Evolutionary conservation across 2,329 filamentous ascomycete species (phyloP).

Genomic region (Canariomyces notabilis): DNA sequence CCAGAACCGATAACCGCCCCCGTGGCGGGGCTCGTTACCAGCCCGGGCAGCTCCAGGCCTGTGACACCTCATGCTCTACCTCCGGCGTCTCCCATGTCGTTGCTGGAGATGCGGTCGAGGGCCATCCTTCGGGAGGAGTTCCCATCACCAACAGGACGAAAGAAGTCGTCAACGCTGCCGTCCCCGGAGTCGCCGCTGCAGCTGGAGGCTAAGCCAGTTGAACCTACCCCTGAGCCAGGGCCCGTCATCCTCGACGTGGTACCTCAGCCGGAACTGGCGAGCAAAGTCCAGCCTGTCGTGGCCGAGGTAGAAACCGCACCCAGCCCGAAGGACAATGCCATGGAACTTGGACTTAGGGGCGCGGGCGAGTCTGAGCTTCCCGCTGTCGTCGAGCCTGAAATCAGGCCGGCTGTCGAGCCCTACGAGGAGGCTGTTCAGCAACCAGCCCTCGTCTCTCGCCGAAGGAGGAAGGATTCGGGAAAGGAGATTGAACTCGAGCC

Average conservation of each 20-base stretch:
- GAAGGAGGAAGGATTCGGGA: slow-evolving; percentile 19
- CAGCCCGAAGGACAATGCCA: slow-evolving; percentile 5
- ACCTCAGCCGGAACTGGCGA: slow-evolving; percentile 7
- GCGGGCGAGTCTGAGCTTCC: slow-evolving; percentile 6
- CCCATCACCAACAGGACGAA: slow-evolving; percentile 11
- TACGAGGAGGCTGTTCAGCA: too few relatives aligned
- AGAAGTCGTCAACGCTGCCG: slow-evolving; percentile 18
- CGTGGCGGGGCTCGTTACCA: slow-evolving; percentile 13
- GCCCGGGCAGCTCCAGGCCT: slow-evolving; percentile 15
- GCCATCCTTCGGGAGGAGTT: slow-evolving; percentile 16
- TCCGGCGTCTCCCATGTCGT: slow-evolving; percentile 11
- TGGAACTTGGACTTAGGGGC: slow-evolving; percentile 2
- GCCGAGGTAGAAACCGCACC: neutral
- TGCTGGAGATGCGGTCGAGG: slow-evolving; percentile 21
- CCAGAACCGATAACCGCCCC: slow-evolving; percentile 11
- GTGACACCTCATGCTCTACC: slow-evolving; percentile 17
- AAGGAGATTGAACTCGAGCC: slow-evolving; percentile 17
- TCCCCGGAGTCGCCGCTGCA: slow-evolving; percentile 17
- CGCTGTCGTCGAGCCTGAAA: neutral
- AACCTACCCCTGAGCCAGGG: neutral
- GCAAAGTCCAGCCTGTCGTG: slow-evolving; percentile 4
- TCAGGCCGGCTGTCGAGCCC: neutral
- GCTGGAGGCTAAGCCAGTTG: slow-evolving; percentile 6
- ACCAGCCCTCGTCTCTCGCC: neutral
- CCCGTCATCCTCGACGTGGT: slow-evolving; percentile 13